Evolutionary conservation across 306 rosid species (phyloP), one percentile per base, ranked within the genome.

Genomic region (Trichosanthes cucumerina): DNA sequence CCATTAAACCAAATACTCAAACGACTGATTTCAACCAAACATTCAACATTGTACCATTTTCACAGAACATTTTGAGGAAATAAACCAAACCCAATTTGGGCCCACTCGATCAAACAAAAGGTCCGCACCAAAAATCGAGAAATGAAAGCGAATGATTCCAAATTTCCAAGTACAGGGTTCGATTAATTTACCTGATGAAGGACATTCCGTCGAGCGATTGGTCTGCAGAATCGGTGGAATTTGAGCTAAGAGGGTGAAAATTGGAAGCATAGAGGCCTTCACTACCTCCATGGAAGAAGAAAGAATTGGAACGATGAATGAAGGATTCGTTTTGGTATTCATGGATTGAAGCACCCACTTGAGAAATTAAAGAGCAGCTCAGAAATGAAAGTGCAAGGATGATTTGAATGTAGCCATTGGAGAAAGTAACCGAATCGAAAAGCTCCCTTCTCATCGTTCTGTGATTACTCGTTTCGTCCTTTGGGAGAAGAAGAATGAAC

Each of bases 201-300:
- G 96, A 87, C 71, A 83, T 88, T 72, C 90, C 90, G 71, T 84
- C 82, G 66, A 85, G 87, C 79, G 84, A 58, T 70, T 81, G 81
- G 31, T 79, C 79, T 14, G 49, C 6, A 9, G 84, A 64, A 36
- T 74, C 36, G 11, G 63, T 7, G 44, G 56, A 26, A 54, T 81
- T 19, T 49, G 84, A 78, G 82, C 50, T 71, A 8, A 24, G 34
- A 2, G 21, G 57, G 79, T 16, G 90, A 74, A 44, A 52, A 75
- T 78, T 86, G 63, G 97, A 85, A 70, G 97, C 89, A 65, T 81
- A 80, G 79, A 93, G 88, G 15, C 92, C 98, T 66, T 93, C 98
- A 43, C 92, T 91, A 44, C 97, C 98, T 39, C 96, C 98, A 77
- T 91, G 98, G 96, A 93, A 91, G 92, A 93, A 93, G 92, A 90